A percentile compares a stretch with the other conserved stretches of the same genome.
Conservation (phyloP, 202 grass and related monocot species). For the Sporobolus alterniflorus region DNA sequence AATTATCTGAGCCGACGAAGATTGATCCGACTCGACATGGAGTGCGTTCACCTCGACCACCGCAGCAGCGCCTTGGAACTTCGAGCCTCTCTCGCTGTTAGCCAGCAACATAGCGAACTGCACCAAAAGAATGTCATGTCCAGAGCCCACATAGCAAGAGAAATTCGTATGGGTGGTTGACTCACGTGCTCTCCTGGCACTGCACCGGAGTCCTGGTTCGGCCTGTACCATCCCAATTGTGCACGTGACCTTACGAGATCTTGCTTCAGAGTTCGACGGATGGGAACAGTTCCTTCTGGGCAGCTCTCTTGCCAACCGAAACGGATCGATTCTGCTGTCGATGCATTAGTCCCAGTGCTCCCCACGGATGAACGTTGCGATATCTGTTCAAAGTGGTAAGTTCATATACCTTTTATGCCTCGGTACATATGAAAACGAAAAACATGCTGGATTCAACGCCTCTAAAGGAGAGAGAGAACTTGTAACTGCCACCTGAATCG, state of each 20-base stretch:
- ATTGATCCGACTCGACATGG: background rate
- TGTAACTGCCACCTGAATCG: background rate
- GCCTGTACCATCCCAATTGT: background rate
- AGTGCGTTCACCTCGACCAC: background rate
- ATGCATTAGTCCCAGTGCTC: background rate
- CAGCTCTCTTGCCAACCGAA: conserved; percentile 13
- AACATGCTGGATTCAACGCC: too few species aligned
- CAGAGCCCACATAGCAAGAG: too few species aligned
- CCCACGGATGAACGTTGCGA: too few species aligned
- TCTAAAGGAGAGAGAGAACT: background rate
- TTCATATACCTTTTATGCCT: too few species aligned
- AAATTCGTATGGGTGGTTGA: background rate
- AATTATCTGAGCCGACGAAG: conserved; percentile 22
- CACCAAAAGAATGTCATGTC: background rate
- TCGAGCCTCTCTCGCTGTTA: background rate
- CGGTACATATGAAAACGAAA: too few species aligned
- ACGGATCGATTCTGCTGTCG: background rate
- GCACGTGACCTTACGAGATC: background rate
- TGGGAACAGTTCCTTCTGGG: conserved; percentile 30
- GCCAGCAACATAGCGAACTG: conserved; percentile 23
- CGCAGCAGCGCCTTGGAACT: background rate
- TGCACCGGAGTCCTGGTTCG: background rate
- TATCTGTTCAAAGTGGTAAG: too few species aligned
- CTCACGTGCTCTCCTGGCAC: background rate
- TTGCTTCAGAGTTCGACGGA: conserved; percentile 27